Conservation (phyloP, 148 eudicot species). For the Persicaria maculosa region DNA sequence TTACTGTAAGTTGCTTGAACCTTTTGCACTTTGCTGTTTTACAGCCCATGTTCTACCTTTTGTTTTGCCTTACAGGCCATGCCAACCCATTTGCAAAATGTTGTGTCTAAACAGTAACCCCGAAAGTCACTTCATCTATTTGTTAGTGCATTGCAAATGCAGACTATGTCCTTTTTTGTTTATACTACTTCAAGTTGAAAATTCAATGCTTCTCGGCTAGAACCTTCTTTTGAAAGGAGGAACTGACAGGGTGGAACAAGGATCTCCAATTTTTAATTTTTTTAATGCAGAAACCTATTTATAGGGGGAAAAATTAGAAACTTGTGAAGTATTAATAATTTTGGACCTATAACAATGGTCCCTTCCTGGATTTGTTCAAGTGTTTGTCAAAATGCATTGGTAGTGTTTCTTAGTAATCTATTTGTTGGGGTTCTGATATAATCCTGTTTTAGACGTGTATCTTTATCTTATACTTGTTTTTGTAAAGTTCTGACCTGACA, state of each 20-base stretch:
- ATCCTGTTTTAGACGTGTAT: not conserved
- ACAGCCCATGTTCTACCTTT: not conserved
- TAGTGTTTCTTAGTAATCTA: not conserved
- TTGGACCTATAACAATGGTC: too few relatives aligned
- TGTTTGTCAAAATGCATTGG: too few relatives aligned
- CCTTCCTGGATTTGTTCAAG: too few relatives aligned
- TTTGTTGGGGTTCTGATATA: not conserved
- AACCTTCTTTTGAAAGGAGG: too few relatives aligned
- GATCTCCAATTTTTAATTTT: too few relatives aligned
- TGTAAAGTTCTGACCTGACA: not conserved
- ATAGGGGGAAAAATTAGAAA: too few relatives aligned
- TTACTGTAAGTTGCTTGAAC: slow-evolving; percentile 48
- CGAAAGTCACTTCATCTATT: too few relatives aligned
- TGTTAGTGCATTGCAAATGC: too few relatives aligned
- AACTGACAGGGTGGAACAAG: too few relatives aligned
- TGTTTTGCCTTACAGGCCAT: not conserved
- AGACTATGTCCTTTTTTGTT: not conserved
- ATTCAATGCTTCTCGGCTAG: too few relatives aligned
- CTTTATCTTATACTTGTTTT: not conserved
- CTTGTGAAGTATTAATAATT: too few relatives aligned
- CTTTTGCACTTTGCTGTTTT: not conserved
- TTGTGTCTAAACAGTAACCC: not conserved
- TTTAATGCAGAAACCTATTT: too few relatives aligned
- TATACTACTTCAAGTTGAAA: not conserved
- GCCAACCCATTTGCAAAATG: not conserved